Evolutionary conservation across 768 basidiomycete species (phyloP).

Genomic region (Termitomyces sp.): DNA sequence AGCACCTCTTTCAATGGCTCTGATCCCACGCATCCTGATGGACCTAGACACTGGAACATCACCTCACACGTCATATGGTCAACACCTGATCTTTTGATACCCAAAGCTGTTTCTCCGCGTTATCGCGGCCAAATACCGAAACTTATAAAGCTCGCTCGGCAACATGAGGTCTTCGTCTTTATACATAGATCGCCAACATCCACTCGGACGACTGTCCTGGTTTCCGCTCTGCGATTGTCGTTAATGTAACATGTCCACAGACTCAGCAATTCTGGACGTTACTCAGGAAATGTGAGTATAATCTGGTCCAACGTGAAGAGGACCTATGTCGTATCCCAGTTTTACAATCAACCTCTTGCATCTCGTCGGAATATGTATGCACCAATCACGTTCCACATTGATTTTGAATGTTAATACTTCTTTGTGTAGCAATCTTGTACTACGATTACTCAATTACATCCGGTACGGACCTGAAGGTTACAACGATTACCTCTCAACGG

Average conservation of each 20-base stretch:
- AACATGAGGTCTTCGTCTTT: neutral
- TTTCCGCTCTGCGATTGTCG: neutral
- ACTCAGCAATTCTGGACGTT: neutral
- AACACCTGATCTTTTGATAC: neutral
- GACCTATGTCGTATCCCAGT: neutral
- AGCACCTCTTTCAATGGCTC: neutral
- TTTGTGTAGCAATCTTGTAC: neutral
- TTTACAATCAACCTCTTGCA: neutral
- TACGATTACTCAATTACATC: neutral
- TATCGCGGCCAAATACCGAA: neutral
- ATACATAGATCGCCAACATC: neutral
- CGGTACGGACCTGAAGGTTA: neutral
- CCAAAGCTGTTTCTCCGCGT: neutral
- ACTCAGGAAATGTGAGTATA: slow-evolving; percentile 1
- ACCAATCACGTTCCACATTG: neutral
- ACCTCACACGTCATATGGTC: neutral
- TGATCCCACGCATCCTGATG: no score
- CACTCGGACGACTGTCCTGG: neutral
- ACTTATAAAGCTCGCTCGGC: neutral
- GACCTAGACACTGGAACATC: neutral
- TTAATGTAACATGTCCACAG: neutral
- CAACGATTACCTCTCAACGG: neutral
- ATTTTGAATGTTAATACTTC: neutral
- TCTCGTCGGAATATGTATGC: neutral
- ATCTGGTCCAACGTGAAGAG: neutral